phyloP scores from a whole-genome alignment of 164 flowering plant genomes.

The Magnolia changhungtana region DNA sequence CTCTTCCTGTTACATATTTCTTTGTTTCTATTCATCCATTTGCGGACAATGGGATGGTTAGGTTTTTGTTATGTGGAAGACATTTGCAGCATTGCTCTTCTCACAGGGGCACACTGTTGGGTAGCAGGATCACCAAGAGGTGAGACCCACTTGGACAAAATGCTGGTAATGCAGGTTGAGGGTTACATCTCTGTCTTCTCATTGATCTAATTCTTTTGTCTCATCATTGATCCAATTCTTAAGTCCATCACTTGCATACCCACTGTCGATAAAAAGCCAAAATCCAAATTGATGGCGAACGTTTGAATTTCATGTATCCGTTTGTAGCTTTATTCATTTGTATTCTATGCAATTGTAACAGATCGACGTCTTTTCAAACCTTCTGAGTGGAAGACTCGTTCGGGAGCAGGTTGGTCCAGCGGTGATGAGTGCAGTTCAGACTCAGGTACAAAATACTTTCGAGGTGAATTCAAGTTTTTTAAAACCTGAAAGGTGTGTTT shows the following conservation, averaged over 20 bases:
- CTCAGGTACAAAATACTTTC: slow-evolving; percentile 54
- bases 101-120: no score
- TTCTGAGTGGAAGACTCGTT: slow-evolving; percentile 84
- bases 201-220: background rate
- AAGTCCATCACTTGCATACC: background rate
- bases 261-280: background rate
- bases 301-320: background rate
- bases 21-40: no score
- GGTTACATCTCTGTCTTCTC: no score
- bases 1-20: no score
- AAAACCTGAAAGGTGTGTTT: background rate
- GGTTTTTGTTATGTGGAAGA: no score
- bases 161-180: no score
- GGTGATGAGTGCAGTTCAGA: slow-evolving; percentile 90
- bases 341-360: slow-evolving; percentile 15
- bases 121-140: no score
- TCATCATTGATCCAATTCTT: background rate
- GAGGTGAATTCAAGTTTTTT: background rate
- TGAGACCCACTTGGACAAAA: no score
- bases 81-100: no score
- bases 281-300: background rate
- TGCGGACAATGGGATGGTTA: no score
- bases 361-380: slow-evolving; percentile 88
- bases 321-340: background rate
- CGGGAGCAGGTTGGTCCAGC: slow-evolving; percentile 90